Conservation (phyloP, 805 yeast genomes). For the Cyberlindnera mycetangii region DNA sequence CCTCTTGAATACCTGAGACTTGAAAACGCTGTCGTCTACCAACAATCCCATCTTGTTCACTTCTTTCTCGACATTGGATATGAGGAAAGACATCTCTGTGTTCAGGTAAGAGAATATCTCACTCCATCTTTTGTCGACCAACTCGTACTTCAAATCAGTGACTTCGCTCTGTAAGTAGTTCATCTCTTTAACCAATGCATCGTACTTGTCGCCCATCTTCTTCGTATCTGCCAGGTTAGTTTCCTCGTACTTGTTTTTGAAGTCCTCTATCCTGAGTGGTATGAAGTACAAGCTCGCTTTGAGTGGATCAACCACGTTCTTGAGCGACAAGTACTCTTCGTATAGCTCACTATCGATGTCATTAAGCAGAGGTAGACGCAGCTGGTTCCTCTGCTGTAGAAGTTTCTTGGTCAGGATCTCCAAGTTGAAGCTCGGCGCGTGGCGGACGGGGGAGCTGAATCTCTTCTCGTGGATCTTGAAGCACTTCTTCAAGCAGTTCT, state of each 20-base stretch:
- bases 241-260: constrained; percentile 32
- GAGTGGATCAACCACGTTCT: constrained; percentile 45
- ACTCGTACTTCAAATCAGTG: constrained; percentile 39
- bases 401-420: constrained; percentile 33
- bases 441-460: constrained; percentile 40
- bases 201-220: constrained; percentile 37
- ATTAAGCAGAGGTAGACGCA: constrained; percentile 39
- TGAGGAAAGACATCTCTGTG: constrained; percentile 35
- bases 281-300: constrained; percentile 49
- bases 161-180: constrained; percentile 40
- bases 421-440: constrained; percentile 35
- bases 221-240: constrained; percentile 24
- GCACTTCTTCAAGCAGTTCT: constrained; percentile 33
- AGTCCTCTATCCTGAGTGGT: constrained; percentile 45
- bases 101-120: constrained; percentile 48
- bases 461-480: constrained; percentile 38
- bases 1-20: constrained; percentile 31
- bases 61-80: constrained; percentile 29
- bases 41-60: constrained; percentile 25
- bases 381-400: constrained; percentile 28
- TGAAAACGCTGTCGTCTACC: constrained; percentile 20
- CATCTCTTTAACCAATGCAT: constrained; percentile 38
- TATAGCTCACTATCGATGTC: constrained; percentile 39
- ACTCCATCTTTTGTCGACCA: constrained; percentile 56
- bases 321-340: constrained; percentile 40